Percentiles rank a stretch among this genome's conserved stretches.
Evolutionary conservation across 305 asterid genomes (phyloP).

Genomic region (Fraxinus paxiana): DNA sequence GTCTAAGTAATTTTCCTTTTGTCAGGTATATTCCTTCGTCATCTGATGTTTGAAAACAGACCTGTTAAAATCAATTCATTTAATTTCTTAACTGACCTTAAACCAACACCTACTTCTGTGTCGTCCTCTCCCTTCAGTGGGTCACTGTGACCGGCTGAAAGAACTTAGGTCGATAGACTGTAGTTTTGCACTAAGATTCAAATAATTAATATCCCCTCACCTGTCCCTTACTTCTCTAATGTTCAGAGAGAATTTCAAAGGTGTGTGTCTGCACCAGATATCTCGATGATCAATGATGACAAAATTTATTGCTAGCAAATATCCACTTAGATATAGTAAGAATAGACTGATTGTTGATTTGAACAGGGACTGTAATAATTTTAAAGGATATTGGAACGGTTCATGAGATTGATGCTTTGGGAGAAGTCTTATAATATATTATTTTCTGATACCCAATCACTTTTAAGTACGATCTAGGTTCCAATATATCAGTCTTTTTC

Average conservation of each 20-base stretch:
- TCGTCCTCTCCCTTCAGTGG: neutral
- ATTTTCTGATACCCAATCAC: neutral
- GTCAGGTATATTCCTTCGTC: neutral
- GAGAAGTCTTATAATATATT: neutral
- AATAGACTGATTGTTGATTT: neutral
- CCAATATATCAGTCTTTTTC: neutral
- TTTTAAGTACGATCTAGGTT: neutral
- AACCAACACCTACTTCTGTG: neutral
- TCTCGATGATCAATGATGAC: neutral
- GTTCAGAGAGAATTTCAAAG: neutral
- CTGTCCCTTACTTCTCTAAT: neutral
- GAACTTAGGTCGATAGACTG: neutral
- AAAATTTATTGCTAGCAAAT: neutral
- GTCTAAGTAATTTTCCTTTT: neutral
- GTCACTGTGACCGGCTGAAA: neutral
- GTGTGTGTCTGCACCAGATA: neutral
- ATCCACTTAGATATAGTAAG: neutral
- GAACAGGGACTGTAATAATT: neutral
- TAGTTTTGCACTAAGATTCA: neutral
- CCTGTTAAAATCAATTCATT: neutral
- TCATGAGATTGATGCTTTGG: neutral
- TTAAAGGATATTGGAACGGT: neutral
- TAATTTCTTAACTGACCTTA: neutral
- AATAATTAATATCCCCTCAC: neutral
- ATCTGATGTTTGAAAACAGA: neutral